phyloP scores from a whole-genome alignment of 2,329 filamentous ascomycete genomes.

The Gremmenia infestans region DNA sequence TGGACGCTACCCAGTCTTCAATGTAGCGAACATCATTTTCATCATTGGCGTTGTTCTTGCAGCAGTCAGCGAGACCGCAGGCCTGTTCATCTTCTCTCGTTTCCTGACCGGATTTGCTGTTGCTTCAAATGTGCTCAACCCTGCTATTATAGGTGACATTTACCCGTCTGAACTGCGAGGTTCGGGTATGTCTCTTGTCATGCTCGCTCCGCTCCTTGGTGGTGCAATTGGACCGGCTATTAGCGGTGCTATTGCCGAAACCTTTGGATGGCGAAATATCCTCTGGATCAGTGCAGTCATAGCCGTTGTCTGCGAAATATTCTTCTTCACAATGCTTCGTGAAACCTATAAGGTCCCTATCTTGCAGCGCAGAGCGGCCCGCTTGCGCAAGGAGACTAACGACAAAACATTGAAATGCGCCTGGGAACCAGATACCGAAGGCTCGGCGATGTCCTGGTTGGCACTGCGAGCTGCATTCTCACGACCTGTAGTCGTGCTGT shows the following conservation, averaged over 20 bases:
- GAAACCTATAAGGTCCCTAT: conserved; percentile 60
- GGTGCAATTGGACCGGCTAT: conserved; percentile 31
- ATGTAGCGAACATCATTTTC: conserved; percentile 44
- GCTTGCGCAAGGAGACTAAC: conserved; percentile 44
- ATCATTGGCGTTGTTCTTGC: conserved; percentile 45
- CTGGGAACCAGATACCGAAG: conserved; percentile 47
- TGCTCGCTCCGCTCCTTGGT: conserved; percentile 30
- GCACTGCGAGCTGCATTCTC: conserved; percentile 33
- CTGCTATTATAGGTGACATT: conserved; percentile 42
- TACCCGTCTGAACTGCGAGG: conserved; percentile 43
- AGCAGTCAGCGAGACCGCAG: conserved; percentile 37
- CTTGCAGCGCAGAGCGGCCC: conserved; percentile 38
- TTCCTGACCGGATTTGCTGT: conserved; percentile 31
- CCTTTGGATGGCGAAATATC: conserved; percentile 47
- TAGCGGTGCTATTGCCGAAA: conserved; percentile 37
- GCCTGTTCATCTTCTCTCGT: conserved; percentile 38
- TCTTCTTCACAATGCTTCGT: conserved; percentile 39
- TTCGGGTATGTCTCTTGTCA: conserved; percentile 33
- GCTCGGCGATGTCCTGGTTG: conserved; percentile 38
- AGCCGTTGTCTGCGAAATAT: conserved; percentile 38
- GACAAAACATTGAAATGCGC: conserved; percentile 35
- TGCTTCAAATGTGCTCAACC: conserved; percentile 34
- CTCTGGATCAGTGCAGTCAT: conserved; percentile 43
- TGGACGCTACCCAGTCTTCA: conserved; percentile 38
- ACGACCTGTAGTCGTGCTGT: conserved; percentile 38